phyloP scores from a whole-genome alignment of 2,329 filamentous ascomycete genomes.

The Claviceps digitariae region DNA sequence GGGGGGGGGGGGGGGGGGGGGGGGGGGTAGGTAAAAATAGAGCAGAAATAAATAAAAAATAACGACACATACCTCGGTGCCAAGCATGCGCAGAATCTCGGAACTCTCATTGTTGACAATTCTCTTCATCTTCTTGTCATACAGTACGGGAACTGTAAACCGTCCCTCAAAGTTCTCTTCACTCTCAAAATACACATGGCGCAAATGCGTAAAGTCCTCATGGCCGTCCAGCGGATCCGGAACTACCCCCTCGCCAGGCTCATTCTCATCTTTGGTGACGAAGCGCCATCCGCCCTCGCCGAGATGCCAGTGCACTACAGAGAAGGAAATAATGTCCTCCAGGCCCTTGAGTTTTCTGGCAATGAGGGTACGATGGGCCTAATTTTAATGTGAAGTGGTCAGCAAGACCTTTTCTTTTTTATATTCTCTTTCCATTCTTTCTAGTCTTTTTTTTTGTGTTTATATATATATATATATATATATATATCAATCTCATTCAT shows the following conservation, averaged over 20 bases:
- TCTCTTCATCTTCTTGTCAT: slow-evolving; percentile 58
- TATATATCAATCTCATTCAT: not conserved
- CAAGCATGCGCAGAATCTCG: slow-evolving; percentile 88
- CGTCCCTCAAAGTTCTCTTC: slow-evolving; percentile 61
- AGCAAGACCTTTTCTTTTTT: not conserved
- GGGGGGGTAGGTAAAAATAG: not conserved
- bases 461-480: too few relatives aligned
- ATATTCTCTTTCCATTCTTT: not conserved
- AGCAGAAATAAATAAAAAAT: not conserved
- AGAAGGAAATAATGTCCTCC: slow-evolving; percentile 66
- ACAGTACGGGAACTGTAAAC: slow-evolving; percentile 80
- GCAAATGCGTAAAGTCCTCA: slow-evolving; percentile 54
- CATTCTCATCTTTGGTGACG: slow-evolving; percentile 44
- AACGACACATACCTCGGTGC: slow-evolving; percentile 43
- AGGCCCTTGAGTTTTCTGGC: slow-evolving; percentile 83
- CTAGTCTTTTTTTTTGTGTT: not conserved
- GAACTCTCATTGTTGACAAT: slow-evolving; percentile 89
- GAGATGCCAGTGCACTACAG: slow-evolving; percentile 90
- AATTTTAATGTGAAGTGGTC: not conserved
- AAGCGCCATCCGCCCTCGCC: slow-evolving; percentile 67
- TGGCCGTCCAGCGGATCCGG: slow-evolving; percentile 58
- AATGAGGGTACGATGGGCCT: slow-evolving; percentile 75
- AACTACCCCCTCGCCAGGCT: slow-evolving; percentile 48
- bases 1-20: not conserved
- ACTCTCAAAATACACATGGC: slow-evolving; percentile 66